phyloP scores from a whole-genome alignment of 2,329 filamentous ascomycete species.

The Fusarium buharicum region DNA sequence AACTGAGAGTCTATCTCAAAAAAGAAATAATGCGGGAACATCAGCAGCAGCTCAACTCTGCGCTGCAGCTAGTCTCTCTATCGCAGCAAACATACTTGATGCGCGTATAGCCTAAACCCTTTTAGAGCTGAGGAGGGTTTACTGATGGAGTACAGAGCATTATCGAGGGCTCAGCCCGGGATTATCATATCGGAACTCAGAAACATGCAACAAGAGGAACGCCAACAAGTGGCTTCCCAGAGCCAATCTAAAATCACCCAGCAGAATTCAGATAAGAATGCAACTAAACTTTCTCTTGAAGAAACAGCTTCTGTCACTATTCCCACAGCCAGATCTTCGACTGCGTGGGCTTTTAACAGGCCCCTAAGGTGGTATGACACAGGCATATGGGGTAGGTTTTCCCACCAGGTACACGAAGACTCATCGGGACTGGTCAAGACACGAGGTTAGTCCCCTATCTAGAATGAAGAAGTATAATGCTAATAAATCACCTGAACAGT shows the following conservation, averaged over 20 bases:
- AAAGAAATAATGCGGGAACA: conserved; percentile 16
- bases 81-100: conserved; percentile 31
- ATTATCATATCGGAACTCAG: conserved; percentile 13
- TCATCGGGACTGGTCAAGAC: not conserved
- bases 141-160: not conserved
- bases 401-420: not conserved
- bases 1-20: conserved; percentile 20
- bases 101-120: not conserved
- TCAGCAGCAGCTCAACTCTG: conserved; percentile 4
- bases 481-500: not conserved
- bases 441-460: not conserved
- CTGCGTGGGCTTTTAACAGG: too few species aligned
- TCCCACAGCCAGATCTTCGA: too few species aligned
- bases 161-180: conserved; percentile 8
- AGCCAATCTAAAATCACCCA: too few species aligned
- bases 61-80: conserved; percentile 5
- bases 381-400: not conserved
- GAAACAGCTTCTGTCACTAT: too few species aligned
- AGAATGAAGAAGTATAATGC: too few species aligned
- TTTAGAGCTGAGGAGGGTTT: not conserved
- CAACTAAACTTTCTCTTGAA: too few species aligned
- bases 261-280: too few species aligned
- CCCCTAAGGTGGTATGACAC: accelerated
- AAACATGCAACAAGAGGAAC: not conserved
- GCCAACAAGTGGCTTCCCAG: not conserved